Evolutionary conservation across 2,329 filamentous ascomycete species (phyloP), one percentile per base, ranked within the genome.

Genomic region (Alternaria arborescens): DNA sequence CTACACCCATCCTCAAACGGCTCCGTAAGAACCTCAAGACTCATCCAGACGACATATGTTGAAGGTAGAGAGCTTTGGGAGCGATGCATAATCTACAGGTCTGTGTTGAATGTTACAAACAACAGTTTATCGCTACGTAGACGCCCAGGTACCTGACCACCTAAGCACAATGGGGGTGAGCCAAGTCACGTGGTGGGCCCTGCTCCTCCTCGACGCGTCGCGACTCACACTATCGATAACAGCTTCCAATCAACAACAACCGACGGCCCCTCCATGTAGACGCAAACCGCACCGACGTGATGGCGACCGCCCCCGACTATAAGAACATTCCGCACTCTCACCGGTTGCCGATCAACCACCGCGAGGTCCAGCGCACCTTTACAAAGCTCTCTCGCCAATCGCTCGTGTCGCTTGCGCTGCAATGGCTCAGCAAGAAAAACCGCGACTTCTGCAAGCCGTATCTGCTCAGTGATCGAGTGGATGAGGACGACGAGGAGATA

Each of bases 351-450:
- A 82, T 90, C 8, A 82, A 86, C 60, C 90, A 89, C 72, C 82
- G 86, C 46, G 83, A 88, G 30, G 85, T 93, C 50, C 77, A 85
- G 65, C 92, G 91, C 76, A 83, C 86, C 41, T 83, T 97, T 50
- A 85, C 83, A 61, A 89, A 89, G 55, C 84, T 96, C 18, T 90
- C 91, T 2, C 88, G 92, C 52, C 82, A 88, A 47, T 88, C 91
- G 0, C 85, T 97, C 22, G 80, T 95, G 26, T 86, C 88, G 0
- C 84, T 97, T 8, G 90, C 86, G 0, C 84, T 93, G 22, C 86
- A 90, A 80, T 97, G 93, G 93, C 87, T 96, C 3, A 87, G 90
- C 58, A 86, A 89, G 50, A 82, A 84, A 64, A 89, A 91, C 64
- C 82, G 88, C 41, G 78, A 84, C 5, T 81, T 85, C 18, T 89